Base-by-base conservation (phyloP, 1,284 basidiomycete genomes). In the Salmacisia buchloeana region DNA sequence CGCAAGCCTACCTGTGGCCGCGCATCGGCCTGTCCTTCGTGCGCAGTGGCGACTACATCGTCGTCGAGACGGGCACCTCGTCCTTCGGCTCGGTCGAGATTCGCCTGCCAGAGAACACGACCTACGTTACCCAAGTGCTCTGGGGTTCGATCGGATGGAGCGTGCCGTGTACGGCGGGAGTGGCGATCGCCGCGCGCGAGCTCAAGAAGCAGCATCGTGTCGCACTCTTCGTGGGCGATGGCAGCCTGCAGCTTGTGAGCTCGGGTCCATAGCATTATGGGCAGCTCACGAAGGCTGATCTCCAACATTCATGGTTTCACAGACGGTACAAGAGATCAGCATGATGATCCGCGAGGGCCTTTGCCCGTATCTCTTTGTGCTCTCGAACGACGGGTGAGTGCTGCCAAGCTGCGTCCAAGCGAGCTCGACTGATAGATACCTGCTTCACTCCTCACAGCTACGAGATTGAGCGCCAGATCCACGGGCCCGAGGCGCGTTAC, bases 121-220 rank as follows among this genome's bases (percentile, higher is more conserved):
- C 21, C 76, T 82, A 65, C 80, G 80, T 34, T 74, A 77, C 78
- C 31, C 72, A 79, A 85, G 71, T 92, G 43, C 80, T 93, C 3
- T 93, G 89, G 86, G 90, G 90, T 39, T 88, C 86, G 61, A 94
- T 94, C 70, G 92, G 92, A 0, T 94, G 88, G 87, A 86, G 88
- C 18, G 87, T 89, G 45, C 92, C 91, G 78, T 81, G 80, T 5
- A 60, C 72, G 1, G 68, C 92, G 0, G 91, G 91, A 43, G 88
- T 86, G 7, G 86, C 89, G 2, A 82, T 94, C 43, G 94, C 89
- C 3, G 91, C 89, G 1, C 82, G 84, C 54, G 90, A 93, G 61
- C 75, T 82, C 31, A 82, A 83, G 4, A 82, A 66, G 21, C 65
- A 74, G 7, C 77, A 81, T 29, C 83, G 93, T 49, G 88, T 88